Percentiles rank a stretch among this genome's conserved stretches.
phyloP scores from a whole-genome alignment of 2,329 filamentous ascomycete species.

The Truncatella angustata region DNA sequence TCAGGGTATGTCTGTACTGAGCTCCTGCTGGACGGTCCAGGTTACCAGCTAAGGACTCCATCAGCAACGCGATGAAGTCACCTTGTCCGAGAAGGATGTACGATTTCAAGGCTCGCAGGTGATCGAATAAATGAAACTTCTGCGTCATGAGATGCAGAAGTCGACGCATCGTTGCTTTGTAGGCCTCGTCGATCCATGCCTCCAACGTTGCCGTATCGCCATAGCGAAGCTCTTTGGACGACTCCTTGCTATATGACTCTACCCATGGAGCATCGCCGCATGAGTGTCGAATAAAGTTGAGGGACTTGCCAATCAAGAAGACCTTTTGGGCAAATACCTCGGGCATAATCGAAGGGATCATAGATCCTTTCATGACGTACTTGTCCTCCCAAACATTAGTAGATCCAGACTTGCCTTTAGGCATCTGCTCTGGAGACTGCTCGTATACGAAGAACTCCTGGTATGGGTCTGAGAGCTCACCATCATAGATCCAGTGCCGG shows the following conservation, averaged over 20 bases:
- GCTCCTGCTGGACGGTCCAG: slow-evolving; percentile 94
- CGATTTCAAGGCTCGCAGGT: slow-evolving; percentile 86
- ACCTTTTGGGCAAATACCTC: slow-evolving; percentile 94
- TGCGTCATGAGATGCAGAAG: slow-evolving; percentile 90
- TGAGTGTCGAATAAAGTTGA: slow-evolving; percentile 97
- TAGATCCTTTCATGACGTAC: slow-evolving; percentile 78
- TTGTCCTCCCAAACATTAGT: slow-evolving; percentile 98
- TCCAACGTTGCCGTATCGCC: slow-evolving; percentile 91
- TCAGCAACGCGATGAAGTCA: slow-evolving; percentile 93
- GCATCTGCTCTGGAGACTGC: slow-evolving; percentile 56
- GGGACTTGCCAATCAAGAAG: slow-evolving; percentile 93
- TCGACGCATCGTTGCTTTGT: slow-evolving; percentile 96
- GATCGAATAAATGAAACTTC: slow-evolving; percentile 93
- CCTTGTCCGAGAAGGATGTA: slow-evolving; percentile 94
- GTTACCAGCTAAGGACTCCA: slow-evolving; percentile 93
- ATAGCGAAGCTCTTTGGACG: slow-evolving; percentile 88
- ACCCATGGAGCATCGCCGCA: slow-evolving; percentile 95
- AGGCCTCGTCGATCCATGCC: slow-evolving; percentile 91
- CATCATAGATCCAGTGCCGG: slow-evolving; percentile 96
- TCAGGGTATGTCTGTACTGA: slow-evolving; percentile 94
- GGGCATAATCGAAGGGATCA: slow-evolving; percentile 93
- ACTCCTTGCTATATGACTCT: slow-evolving; percentile 87
- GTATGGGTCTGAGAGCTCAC: slow-evolving; percentile 94
- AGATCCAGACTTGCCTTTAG: slow-evolving; percentile 57
- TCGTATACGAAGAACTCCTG: slow-evolving; percentile 93